These are phyloP conservation scores for Phytophthora syringae DNA, from an alignment of 352 stramenopile species.

Conservation along the genomic window DNA sequence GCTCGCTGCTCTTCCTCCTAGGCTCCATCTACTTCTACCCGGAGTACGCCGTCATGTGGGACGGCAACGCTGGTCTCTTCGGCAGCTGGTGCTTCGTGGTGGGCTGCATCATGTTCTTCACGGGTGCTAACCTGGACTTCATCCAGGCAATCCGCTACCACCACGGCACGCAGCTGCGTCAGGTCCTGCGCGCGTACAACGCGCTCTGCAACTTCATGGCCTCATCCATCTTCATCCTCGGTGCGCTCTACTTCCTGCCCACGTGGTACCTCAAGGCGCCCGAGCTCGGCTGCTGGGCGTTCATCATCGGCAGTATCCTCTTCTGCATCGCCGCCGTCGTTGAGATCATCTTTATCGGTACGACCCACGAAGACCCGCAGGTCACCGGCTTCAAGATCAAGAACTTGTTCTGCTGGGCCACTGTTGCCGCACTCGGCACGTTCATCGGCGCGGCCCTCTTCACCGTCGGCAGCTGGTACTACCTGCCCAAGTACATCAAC, in stretches of 20 bases:
- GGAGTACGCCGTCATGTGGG: slow-evolving; percentile 66
- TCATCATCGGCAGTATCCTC: slow-evolving; percentile 72
- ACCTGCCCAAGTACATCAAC: slow-evolving; percentile 79
- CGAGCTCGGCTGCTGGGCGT: slow-evolving; percentile 75
- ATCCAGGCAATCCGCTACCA: slow-evolving; percentile 71
- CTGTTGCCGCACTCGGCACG: slow-evolving; percentile 52
- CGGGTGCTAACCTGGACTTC: slow-evolving; percentile 76
- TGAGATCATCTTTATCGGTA: slow-evolving; percentile 71
- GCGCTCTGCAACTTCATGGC: slow-evolving; percentile 71
- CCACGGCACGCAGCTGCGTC: slow-evolving; percentile 51
- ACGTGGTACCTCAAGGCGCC: slow-evolving; percentile 72
- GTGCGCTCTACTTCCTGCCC: slow-evolving; percentile 82
- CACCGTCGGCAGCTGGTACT: slow-evolving; percentile 84
- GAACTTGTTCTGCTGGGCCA: slow-evolving; percentile 66
- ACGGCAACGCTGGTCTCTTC: slow-evolving; percentile 66
- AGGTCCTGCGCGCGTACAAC: slow-evolving; percentile 68
- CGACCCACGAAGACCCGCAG: slow-evolving; percentile 62
- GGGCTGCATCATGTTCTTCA: slow-evolving; percentile 74
- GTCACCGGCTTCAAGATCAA: slow-evolving; percentile 54
- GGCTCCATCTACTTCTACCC: slow-evolving; percentile 88
- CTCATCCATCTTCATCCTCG: slow-evolving; percentile 75
- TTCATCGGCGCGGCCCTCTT: slow-evolving; percentile 75
- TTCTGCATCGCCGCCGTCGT: slow-evolving; percentile 67
- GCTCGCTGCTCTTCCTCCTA: slow-evolving; percentile 74
- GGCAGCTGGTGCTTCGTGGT: slow-evolving; percentile 75